Evolutionary conservation across 352 stramenopile genomes (phyloP).

Genomic region (Globisporangium echinulatum): DNA sequence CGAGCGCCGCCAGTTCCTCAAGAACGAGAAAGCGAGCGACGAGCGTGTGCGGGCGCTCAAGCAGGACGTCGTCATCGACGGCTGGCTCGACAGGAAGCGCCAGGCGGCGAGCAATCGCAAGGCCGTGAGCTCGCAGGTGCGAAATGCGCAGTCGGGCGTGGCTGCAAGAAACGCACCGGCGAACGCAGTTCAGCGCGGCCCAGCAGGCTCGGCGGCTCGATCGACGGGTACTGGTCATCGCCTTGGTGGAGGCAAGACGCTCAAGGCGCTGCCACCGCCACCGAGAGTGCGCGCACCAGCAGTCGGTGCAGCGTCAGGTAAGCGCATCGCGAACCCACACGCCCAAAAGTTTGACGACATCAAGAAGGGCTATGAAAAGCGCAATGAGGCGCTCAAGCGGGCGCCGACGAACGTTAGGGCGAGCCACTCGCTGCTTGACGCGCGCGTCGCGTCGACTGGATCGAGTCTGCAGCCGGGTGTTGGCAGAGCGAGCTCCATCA

Average conservation of each 20-base stretch:
- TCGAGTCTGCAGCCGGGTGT: constrained; percentile 10
- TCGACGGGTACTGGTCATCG: constrained; percentile 2
- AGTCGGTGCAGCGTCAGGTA: constrained; percentile 43
- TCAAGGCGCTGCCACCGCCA: constrained; percentile 18
- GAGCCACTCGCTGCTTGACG: constrained; percentile 15
- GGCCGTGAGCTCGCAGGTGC: constrained; percentile 23
- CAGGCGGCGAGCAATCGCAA: constrained; percentile 54
- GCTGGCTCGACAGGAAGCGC: constrained; percentile 64
- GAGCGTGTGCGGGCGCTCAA: constrained; percentile 30
- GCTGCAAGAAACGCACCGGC: neutral
- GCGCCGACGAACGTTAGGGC: constrained; percentile 16
- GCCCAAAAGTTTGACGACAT: constrained; percentile 64
- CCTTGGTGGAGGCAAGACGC: constrained; percentile 12
- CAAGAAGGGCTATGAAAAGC: constrained; percentile 49
- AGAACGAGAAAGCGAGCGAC: constrained; percentile 45
- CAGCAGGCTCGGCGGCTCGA: constrained; percentile 4
- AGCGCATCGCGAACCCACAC: constrained; percentile 47
- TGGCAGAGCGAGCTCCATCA: neutral
- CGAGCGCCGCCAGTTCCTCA: constrained; percentile 49
- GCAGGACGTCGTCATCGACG: constrained; percentile 69
- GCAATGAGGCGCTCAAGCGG: constrained; percentile 44
- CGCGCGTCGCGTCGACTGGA: neutral
- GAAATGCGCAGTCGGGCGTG: constrained; percentile 1
- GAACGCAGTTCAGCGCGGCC: neutral
- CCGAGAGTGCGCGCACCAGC: constrained; percentile 38